Evolutionary conservation across 805 yeast species (phyloP), one percentile per base, ranked within the genome.

Genomic region (Lachancea meyersii): DNA sequence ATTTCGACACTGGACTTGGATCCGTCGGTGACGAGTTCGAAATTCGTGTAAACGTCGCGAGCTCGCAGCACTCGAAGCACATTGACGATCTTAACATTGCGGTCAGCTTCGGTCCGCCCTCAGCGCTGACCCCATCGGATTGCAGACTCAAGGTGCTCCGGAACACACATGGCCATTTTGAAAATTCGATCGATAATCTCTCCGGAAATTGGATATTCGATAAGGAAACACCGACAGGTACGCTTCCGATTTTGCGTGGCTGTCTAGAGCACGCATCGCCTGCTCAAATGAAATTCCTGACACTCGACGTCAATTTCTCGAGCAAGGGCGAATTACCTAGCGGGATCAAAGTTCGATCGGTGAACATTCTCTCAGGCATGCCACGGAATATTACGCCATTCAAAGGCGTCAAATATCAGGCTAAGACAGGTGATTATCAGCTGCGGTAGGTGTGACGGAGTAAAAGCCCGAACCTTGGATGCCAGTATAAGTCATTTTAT

Each of bases 361-460:
- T 88, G 47, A 75, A 77, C 53, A 73, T 86, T 14, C 52, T 70
- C 6, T 70, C 76, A 49, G 88, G 91, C 0, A 78, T 45, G 16
- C 43, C 42, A 18, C 41, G 38, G 16, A 40, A 40, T 8, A 38
- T 77, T 9, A 82, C 80, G 54, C 95, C 96, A 0, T 89, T 78
- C 68, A 89, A 88, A 60, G 97, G 97, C 1, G 96, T 89, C 17
- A 84, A 88, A 57, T 89, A 89, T 57, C 66, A 75, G 9, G 79
- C 95, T 5, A 64, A 65, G 42, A 72, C 84, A 0, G 84, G 82
- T 1, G 80, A 42, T 14, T 42, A 14, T 31, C 30, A 33, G n/a
- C 21, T 42, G 20, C 33, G 45, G 13, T 37, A 26, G 28, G 22
- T 22, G 35, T 34, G 21, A 14, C 16, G 14, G 20, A 16, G 8